phyloP scores from a whole-genome alignment of 1,284 basidiomycete species.

The Meira miltonrushii region DNA sequence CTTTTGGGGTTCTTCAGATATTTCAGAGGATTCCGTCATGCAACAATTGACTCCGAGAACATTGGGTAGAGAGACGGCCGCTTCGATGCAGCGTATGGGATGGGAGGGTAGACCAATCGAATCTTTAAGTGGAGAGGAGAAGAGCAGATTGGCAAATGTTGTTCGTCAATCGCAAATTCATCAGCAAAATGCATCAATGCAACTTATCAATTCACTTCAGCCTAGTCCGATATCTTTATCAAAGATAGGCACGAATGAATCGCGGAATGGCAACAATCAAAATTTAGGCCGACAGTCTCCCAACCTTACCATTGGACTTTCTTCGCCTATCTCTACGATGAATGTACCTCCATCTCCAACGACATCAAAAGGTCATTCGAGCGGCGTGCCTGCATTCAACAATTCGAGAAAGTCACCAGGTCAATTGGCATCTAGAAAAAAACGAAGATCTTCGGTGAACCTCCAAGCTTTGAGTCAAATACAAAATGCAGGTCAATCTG shows the following conservation, averaged over 20 bases:
- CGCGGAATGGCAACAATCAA: background rate
- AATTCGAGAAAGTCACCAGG: background rate
- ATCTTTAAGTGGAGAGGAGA: constrained; percentile 1
- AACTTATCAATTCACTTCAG: background rate
- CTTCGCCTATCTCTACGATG: background rate
- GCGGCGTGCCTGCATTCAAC: background rate
- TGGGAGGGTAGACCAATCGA: constrained; percentile 4
- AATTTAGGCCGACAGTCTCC: background rate
- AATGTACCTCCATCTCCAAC: background rate
- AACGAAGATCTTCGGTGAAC: background rate
- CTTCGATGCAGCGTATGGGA: background rate
- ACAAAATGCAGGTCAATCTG: too few species aligned
- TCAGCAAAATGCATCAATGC: constrained; percentile 1
- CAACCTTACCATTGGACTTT: background rate
- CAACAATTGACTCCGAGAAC: background rate
- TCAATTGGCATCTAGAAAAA: background rate
- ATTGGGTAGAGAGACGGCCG: background rate
- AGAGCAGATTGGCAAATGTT: constrained; percentile 1
- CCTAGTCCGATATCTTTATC: background rate
- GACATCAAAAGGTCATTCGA: background rate
- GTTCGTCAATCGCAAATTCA: background rate
- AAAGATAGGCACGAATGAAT: background rate
- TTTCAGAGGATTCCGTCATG: background rate
- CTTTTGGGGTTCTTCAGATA: background rate
- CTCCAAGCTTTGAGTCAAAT: background rate